Base-by-base conservation (phyloP, 192 early-diverging fungal genomes). In the Umbelopsis ramanniana region DNA sequence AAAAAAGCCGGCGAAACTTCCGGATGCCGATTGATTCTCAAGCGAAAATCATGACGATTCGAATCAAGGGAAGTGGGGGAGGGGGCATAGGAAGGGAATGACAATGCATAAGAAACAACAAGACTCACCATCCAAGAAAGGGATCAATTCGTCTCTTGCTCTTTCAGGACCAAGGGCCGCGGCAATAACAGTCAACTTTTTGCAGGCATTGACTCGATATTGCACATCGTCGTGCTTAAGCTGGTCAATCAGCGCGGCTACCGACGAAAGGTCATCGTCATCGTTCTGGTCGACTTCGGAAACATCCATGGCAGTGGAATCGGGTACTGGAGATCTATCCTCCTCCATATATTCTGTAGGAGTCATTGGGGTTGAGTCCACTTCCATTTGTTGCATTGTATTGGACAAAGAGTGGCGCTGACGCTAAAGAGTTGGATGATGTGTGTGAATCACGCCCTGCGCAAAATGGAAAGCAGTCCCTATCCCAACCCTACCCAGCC, bases 131-230 rank as follows among this genome's bases (percentile, higher is more conserved):
- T 98, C 97, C 53, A 99, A 84, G 79, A 99, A 99, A 17, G 97
- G 97, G 79, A 99, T 92, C 55, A 99, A 86, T 83, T 99, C 98
- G 47, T 93, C 92, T 46, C 98, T 85, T 46, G 98, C 94, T 54
- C 98, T 88, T 81, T 98, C 94, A 54, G 92, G 92, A 33, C 98
- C 98, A 46, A 99, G 86, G 24, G 98, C 98, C 57, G 96, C 86
- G 8, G 98, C 98, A 70, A 97, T 97, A 47, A 92, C 94, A 23
- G 88, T 85, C 35, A 97, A 85, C 52, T 92, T 85, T 54, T 86
- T 83, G 77, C 96, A 92, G 47, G 95, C 95, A 70, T 93, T 94
- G 19, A 97, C 82, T 46, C 95, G 87, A 68, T 95, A 84, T 40
- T 88, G 82, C 24, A 94, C 89, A 85, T 97, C 95, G 71, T 97